Conservation (phyloP, 208 protist genomes). For the Leishmania arabica region DNA sequence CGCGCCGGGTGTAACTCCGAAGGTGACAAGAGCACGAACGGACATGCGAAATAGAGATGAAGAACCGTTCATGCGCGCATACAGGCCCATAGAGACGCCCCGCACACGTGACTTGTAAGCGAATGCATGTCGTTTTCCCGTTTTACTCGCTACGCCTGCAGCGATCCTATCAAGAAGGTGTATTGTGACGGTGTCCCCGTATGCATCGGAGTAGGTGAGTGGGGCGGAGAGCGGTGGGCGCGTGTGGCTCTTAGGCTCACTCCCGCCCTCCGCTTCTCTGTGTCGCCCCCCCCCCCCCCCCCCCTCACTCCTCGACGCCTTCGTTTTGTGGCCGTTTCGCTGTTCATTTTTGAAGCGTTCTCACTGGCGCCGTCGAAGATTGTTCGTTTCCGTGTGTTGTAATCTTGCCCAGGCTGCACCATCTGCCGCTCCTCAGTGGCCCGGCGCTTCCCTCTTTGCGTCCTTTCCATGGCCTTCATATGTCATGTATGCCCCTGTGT, state of each 20-base stretch:
- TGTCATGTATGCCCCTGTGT: background rate
- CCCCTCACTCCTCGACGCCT: background rate
- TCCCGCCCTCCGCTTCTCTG: background rate
- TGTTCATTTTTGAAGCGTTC: background rate
- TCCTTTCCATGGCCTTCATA: background rate
- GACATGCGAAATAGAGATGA: background rate
- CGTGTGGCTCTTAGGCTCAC: background rate
- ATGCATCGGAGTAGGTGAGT: background rate
- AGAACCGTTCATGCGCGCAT: background rate
- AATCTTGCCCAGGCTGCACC: background rate
- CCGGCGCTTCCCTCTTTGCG: background rate
- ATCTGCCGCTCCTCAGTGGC: background rate
- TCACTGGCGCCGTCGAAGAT: background rate
- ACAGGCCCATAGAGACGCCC: background rate
- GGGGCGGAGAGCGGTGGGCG: background rate
- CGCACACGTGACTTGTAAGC: background rate
- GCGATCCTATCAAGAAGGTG: background rate
- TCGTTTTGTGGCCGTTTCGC: background rate
- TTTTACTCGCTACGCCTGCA: background rate
- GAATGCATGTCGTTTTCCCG: background rate
- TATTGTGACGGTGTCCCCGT: background rate
- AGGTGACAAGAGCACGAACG: background rate
- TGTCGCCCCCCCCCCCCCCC: background rate
- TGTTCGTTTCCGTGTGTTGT: background rate
- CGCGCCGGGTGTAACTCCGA: background rate